A percentile compares a stretch with the other conserved stretches of the same genome.
phyloP scores from a whole-genome alignment of 75 land plant genomes.

The Gnetum montanum region DNA sequence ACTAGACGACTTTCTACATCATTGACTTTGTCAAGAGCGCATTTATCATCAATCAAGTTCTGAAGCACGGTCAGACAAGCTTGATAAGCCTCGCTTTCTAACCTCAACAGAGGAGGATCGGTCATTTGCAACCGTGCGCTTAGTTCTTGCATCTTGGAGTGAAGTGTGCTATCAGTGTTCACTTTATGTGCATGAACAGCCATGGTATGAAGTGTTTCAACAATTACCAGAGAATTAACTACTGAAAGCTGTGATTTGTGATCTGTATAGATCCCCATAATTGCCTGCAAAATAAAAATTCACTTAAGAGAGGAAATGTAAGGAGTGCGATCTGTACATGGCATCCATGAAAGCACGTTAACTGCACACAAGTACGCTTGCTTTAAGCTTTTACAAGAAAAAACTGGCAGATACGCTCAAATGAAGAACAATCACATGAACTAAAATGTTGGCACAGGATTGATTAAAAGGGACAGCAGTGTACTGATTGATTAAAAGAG shows the following conservation, averaged over 20 bases:
- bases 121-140: conserved; percentile 71
- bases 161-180: conserved; percentile 45
- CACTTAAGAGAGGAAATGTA: too few species aligned
- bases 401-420: too few species aligned
- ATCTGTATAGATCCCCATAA: conserved; percentile 82
- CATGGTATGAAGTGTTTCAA: conserved; percentile 71
- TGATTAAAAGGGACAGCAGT: too few species aligned
- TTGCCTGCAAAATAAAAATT: conserved; percentile 48
- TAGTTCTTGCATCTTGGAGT: conserved; percentile 74
- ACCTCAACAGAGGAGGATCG: conserved; percentile 89
- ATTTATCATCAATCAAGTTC: conserved; percentile 54
- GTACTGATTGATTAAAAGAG: too few species aligned
- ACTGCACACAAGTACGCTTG: too few species aligned
- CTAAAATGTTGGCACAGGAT: too few species aligned
- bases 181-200: conserved; percentile 84
- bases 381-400: not conserved
- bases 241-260: conserved; percentile 61
- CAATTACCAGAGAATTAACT: conserved; percentile 49
- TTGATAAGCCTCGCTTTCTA: conserved; percentile 95
- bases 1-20: conserved; percentile 68
- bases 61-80: conserved; percentile 78
- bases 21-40: conserved; percentile 40
- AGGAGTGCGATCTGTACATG: too few species aligned
- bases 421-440: too few species aligned
- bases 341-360: too few species aligned